Evolutionary conservation across 2,329 filamentous ascomycete species (phyloP), one percentile per base, ranked within the genome.

Genomic region (Phaeosphaeria sp.): DNA sequence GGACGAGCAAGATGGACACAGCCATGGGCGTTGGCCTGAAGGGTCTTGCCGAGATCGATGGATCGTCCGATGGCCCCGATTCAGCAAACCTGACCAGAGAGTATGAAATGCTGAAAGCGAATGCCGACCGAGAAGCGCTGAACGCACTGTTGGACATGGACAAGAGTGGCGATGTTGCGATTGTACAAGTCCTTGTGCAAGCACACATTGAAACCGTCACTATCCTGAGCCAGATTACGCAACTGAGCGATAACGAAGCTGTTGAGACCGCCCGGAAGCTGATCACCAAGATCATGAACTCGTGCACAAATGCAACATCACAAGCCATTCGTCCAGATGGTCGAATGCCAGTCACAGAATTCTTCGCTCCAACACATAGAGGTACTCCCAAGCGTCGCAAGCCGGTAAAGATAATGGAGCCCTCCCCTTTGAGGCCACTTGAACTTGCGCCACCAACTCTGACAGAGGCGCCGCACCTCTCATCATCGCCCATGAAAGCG

Each of bases 311-410:
- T 23, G 89, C 91, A 0, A 87, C 89, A 6, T 89, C 91, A 0
- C 92, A 96, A 67, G 87, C 97, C 23, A 90, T 99, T 75, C 97
- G 96, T 74, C 93, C 94, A 1, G 94, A 97, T 68, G 92, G 92
- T 20, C 85, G 82, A 54, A 78, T 88, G 3, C 83, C 86, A 0
- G 79, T 87, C 5, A 81, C 77, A 0, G 88, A 94, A 56, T 82
- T 85, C 36, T 89, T 92, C 64, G 87, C 91, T 6, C 90, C 92
- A 2, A 85, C 83, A 10, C 89, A 88, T 66, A 81, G 85, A 39
- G 90, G 91, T 20, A 96, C 93, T 2, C 90, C 92, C 0, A 94
- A 93, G 78, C 86, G 90, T 63, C 83, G 84, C 64, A 88, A 87
- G 70, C 78, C 77, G 13, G 72, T 80, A 17, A 72, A 80, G 13